Base-by-base conservation (phyloP, 768 basidiomycete genomes). In the Hygrocybe punicea region DNA sequence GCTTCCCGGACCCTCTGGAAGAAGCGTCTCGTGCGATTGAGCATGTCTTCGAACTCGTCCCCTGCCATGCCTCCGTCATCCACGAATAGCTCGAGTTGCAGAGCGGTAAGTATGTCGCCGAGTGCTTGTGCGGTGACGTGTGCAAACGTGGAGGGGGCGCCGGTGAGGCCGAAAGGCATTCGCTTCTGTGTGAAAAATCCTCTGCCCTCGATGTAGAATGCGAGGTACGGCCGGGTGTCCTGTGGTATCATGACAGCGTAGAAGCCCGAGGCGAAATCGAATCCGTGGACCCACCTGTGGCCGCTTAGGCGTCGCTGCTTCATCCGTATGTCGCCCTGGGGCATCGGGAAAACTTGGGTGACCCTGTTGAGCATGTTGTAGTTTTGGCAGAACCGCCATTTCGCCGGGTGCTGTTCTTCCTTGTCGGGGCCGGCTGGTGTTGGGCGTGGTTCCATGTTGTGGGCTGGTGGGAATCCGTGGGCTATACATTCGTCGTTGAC, bases 301-400 rank as follows among this genome's bases (percentile, higher is more conserved):
- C 29, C 29, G 8, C 29, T 29, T 8, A 29, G 8, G 8, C 29
- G 8, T 8, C 29, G 4, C 29, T 29, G 29, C 29, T 29, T 29
- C 29, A 29, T 29, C 29, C 29, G 29, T 29, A 29, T 29, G 29
- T 29, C 8, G 29, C 29, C 29, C 29, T 29, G 29, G 4, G 29
- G 29, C 29, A 29, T 29, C 8, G 29, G 29, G 29, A 29, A 4
- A 29, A 29, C 29, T 8, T 29, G 8, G 29, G 29, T 29, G 8
- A 29, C 29, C 8, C 29, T 61, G 55, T 74, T 77, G 24, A 80
- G 59, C 33, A 69, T 62, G 0, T 40, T 58, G 47, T 74, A 79
- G 52, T 73, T 73, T 42, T 76, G 75, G 60, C 72, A 75, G 0
- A 77, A 60, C 4, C 73, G 21, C 74, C 71, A 78, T 37, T 73